Base-by-base conservation (phyloP, 2,329 filamentous ascomycete species). In the Phialemonium atrogriseum region DNA sequence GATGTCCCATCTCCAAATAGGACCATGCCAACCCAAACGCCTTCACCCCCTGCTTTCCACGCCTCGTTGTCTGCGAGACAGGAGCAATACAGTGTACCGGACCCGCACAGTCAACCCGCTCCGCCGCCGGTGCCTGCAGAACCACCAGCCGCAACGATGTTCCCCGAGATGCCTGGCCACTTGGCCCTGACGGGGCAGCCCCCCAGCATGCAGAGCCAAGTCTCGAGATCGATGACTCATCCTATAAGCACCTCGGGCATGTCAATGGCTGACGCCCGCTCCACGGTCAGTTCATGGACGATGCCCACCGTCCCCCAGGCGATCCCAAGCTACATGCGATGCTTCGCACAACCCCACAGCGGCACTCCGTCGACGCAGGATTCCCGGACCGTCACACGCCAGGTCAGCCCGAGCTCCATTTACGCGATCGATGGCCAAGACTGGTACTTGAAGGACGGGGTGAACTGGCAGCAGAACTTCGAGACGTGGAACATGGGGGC, bases 391-490 rank as follows among this genome's bases (percentile, higher is more conserved):
- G 37, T 32, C 12, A 34, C 50, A 11, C 50, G 49, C 26, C 48
- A 52, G 10, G 34, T 47, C 5, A 44, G 49, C 3, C 49, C 53
- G 6, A 56, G 37, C 10, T 51, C 56, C 4, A 29, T 51, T 6
- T 62, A 59, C 26, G 52, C 54, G 5, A 53, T 74, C 26, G 70
- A 73, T 37, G 63, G 64, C 7, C 64, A 70, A 38, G 68, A 74
- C 23, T 77, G 69, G 68, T 70, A 73, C 42, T 49, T 76, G 13
- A 72, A 63, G 32, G 72, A 76, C 37, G 64, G 70, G 12, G 69
- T 66, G 16, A 68, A 61, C 37, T 74, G 70, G 69, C 69, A 75
- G 36, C 68, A 73, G 33, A 65, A 70, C 37, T 76, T 75, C 43
- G 63, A 72, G 33, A 52, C 59, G 3, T 76, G 71, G 71, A 64